Base-by-base conservation (phyloP, 768 basidiomycete species). In the Lactarius hatsudake region DNA sequence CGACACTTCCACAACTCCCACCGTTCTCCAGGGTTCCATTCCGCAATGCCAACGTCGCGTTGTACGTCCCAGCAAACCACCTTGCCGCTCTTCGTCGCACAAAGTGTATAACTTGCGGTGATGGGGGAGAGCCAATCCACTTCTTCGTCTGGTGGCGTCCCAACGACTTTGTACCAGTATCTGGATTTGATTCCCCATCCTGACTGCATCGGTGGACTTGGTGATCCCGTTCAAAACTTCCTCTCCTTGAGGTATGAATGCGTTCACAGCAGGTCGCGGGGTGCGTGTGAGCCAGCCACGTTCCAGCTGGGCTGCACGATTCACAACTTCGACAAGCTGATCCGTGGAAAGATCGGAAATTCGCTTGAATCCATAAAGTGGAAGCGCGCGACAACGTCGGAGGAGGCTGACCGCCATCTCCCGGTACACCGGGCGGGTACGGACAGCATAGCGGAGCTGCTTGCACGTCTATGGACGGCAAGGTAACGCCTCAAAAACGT, bases 1-100 rank as follows among this genome's bases (percentile, higher is more conserved):
- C 89, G 78, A 70, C 89, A 90, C 72, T 91, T 91, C 89, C 89
- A 90, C 6, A 91, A 72, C 71, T 89, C 87, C 88, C 89, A 90
- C 59, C 78, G 76, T 55, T 81, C 79, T 17, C 76, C 73, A 4
- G 87, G 88, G 60, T 85, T 84, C 89, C 89, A 91, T 65, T 89
- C 86, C 0, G 87, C 87, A 3, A 90, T 79, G 67, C 84, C 85
- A 18, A 75, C 73, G 59, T 90, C 86, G 3, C 81, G 79, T 61
- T 84, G 83, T 17, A 90, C 84, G 65, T 91, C 88, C 89, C 89
- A 90, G 70, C 89, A 90, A 18, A 90, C 85, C 23, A 91, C 87
- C 71, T 87, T 87, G 5, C 89, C 89, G 59, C 83, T 86, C 77
- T 89, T 89, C 0, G 89, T 90, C 1, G 88, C 87, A 71, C 88